Evolutionary conservation across 257 asterid genomes (phyloP), one percentile per base, ranked within the genome.

Genomic region (Gentiana straminea): DNA sequence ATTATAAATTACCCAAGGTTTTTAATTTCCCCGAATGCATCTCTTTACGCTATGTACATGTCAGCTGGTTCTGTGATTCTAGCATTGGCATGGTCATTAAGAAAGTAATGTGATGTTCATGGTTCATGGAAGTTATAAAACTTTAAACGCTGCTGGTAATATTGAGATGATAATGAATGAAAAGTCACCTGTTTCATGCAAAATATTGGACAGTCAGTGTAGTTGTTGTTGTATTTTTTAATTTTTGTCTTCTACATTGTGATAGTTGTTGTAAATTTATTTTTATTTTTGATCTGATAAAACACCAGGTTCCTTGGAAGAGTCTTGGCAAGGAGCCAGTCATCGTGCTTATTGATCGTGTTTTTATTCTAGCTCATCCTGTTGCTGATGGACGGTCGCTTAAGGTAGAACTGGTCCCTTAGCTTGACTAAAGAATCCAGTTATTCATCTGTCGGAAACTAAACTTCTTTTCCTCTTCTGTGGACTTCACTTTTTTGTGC

Each of bases 281-380:
- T 24, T 24, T 24, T 24, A 24, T 24, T 24, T 24, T 6, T 51
- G 51, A 9, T 49, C 41, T 10, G n/a, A 24, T 24, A 24, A 24
- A 50, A 51, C 8, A 63, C 71, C 64, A 91, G 98, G 98, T 91
- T 64, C 98, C 98, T 61, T 91, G 98, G 98, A 91, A 91, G 76
- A 66, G 98, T 68, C 97, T 91, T 55, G 98, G 98, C 61, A 91
- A 91, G 82, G 98, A 91, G 82, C 98, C 98, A 2, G 98, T 91
- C 61, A 88, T 91, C 70, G 98, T 91, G 79, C 90, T 84, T 58
- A 88, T 91, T 64, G 98, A 91, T 71, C 84, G 79, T 70, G 90
- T 91, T 56, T 91, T 91, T 70, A 80, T 91, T 69, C 89, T 91
- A 72, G 98, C 95, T 51, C 88, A 78, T 77, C 94, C 97, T 64